Base-by-base conservation (phyloP, 2,329 filamentous ascomycete species). In the Penicillium hesseltinei region DNA sequence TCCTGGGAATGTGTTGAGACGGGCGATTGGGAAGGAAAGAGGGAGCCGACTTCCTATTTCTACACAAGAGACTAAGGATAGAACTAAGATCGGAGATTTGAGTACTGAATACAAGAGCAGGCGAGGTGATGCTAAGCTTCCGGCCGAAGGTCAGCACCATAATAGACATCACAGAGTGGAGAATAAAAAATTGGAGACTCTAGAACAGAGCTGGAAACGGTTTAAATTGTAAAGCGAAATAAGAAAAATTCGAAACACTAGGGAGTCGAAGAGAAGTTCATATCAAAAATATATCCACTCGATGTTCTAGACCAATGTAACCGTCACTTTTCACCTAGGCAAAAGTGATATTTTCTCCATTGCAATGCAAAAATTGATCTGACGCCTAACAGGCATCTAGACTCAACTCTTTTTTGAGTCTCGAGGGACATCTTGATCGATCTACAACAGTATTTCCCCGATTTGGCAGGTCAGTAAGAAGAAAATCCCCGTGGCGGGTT, bases 1-100 rank as follows among this genome's bases (percentile, higher is more conserved):
- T 62, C 58, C 10, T 73, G 71, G 71, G 59, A 39, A 25, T 47
- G 23, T 33, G 19, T 29, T 10, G 50, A 54, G 11, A 25, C 40
- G 9, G 33, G 4, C 4, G 19, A 2, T 29, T 27, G 25, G 9
- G 43, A 25, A 21, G 25, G 3, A 21, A 45, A 19, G 33, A 9
- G n/a, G 23, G 10, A 13, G 31, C 4, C 31, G 8, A n/a, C 2
- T 21, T 36, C 23, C 2, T 36, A 17, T 36, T 36, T 5, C 21
- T 52, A 50, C 35, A 15, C 19, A 11, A 25, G 45, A 36, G 15
- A 48, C 29, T 47, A 33, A 35, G n/a, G 10, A 19, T 42, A 5
- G 13, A 23, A 5, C 13, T 42, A 23, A 23, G 5, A 19, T 44
- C 1, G 1, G 7, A 25, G 1, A 29, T 19, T 44, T 31, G 43